These are phyloP conservation scores for Dendrobium officinale DNA, from an alignment of 106 monocot species.

Conservation along the genomic window DNA sequence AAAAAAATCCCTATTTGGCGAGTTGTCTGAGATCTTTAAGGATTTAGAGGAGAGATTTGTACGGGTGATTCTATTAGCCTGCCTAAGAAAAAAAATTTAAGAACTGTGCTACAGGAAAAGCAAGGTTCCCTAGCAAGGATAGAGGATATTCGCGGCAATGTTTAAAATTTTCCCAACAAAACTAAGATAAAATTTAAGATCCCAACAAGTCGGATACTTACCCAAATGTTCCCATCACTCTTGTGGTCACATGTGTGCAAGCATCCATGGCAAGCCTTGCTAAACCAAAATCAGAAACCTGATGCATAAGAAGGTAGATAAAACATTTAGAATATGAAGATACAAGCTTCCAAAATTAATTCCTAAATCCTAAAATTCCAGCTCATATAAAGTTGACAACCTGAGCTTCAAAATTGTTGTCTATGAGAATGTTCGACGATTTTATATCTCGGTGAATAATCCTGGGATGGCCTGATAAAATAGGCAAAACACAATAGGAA, in stretches of 20 bases:
- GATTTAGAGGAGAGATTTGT: neutral
- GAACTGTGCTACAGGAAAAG: neutral
- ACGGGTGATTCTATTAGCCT: neutral
- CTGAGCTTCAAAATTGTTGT: conserved; percentile 85
- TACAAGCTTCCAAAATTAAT: neutral
- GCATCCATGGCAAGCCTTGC: conserved; percentile 73
- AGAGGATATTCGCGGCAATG: neutral
- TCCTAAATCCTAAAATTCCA: conserved; percentile 4
- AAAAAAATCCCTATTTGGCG: neutral
- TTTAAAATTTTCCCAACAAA: neutral
- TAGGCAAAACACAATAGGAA: neutral
- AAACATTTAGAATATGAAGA: neutral
- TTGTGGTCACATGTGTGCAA: conserved; percentile 61
- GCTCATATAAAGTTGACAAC: conserved; percentile 17
- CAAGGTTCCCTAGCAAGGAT: neutral
- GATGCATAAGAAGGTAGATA: neutral
- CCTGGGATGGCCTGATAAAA: conserved; percentile 71
- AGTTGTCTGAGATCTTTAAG: neutral
- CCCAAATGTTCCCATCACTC: conserved; percentile 90
- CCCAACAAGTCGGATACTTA: conserved; percentile 11
- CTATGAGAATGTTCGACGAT: conserved; percentile 90
- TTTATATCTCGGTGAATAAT: conserved; percentile 96
- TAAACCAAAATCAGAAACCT: conserved; percentile 84
- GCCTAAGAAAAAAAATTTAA: neutral
- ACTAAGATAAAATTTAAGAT: neutral